Evolutionary conservation across 2,329 filamentous ascomycete species (phyloP).

Genomic region (Monosporascus cannonballus): DNA sequence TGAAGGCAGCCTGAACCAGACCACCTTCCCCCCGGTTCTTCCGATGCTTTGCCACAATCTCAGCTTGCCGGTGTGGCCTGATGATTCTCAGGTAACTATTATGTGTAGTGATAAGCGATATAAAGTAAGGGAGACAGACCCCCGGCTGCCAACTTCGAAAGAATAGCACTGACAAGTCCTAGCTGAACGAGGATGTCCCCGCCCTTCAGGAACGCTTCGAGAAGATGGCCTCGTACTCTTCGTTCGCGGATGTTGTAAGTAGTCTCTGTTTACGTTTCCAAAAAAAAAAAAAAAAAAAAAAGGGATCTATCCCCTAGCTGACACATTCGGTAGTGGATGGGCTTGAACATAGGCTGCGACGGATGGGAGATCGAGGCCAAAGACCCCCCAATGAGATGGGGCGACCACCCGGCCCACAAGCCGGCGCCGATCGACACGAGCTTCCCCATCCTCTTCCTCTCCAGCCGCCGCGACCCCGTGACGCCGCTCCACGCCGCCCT

Average conservation of each 20-base stretch:
- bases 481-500: constrained; percentile 46
- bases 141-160: not conserved
- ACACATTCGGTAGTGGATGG: constrained; percentile 22
- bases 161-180: not conserved
- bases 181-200: constrained; percentile 26
- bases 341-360: constrained; percentile 26
- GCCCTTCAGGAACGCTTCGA: constrained; percentile 23
- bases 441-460: constrained; percentile 51
- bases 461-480: constrained; percentile 53
- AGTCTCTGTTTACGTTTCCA: not conserved
- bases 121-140: constrained; percentile 8
- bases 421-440: constrained; percentile 34
- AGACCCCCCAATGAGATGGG: constrained; percentile 26
- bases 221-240: constrained; percentile 23
- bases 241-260: constrained; percentile 31
- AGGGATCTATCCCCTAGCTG: constrained; percentile 14
- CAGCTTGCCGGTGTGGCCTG: constrained; percentile 18
- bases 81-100: constrained; percentile 23
- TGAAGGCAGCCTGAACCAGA: constrained; percentile 13
- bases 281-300: too few relatives aligned
- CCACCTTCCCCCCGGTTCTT: constrained; percentile 4
- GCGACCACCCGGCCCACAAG: constrained; percentile 22
- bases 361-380: constrained; percentile 28
- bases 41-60: constrained; percentile 16
- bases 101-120: constrained; percentile 30